Evolutionary conservation across 176 grass and related monocot genomes (phyloP).

Genomic region (Avena atlantica): DNA sequence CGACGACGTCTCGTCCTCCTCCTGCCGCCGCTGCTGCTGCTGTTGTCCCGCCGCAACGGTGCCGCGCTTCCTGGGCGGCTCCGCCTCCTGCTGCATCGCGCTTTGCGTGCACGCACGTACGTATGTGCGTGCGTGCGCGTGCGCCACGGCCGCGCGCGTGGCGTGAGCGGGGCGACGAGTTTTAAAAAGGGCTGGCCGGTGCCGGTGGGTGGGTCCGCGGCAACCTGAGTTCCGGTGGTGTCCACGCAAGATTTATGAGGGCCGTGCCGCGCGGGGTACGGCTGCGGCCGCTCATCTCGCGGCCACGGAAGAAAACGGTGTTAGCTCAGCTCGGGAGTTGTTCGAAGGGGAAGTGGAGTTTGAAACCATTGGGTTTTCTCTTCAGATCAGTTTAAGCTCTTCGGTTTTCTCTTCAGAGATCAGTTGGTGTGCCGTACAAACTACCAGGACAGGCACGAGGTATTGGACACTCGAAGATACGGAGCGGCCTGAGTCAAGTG

Average conservation of each 20-base stretch:
- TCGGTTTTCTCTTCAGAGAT: neutral
- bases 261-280: conserved; percentile 37
- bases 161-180: neutral
- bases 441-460: neutral
- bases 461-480: neutral
- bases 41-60: neutral
- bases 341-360: neutral
- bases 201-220: neutral
- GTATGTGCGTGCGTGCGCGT: neutral
- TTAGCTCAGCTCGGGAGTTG: conserved; percentile 23
- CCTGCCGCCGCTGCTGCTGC: neutral
- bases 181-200: neutral
- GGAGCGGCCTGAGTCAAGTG: neutral
- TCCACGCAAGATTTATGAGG: conserved; percentile 65
- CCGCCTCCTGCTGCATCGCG: conserved; percentile 36
- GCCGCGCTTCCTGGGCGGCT: conserved; percentile 33
- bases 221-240: neutral
- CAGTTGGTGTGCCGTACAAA: neutral
- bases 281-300: conserved; percentile 34
- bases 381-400: neutral
- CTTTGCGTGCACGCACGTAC: neutral
- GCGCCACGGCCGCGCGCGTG: conserved; percentile 25
- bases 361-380: neutral
- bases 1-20: conserved; percentile 10
- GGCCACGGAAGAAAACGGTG: conserved; percentile 24